phyloP scores from a whole-genome alignment of 73 alveolate species.

The Paraurostyla sp. region DNA sequence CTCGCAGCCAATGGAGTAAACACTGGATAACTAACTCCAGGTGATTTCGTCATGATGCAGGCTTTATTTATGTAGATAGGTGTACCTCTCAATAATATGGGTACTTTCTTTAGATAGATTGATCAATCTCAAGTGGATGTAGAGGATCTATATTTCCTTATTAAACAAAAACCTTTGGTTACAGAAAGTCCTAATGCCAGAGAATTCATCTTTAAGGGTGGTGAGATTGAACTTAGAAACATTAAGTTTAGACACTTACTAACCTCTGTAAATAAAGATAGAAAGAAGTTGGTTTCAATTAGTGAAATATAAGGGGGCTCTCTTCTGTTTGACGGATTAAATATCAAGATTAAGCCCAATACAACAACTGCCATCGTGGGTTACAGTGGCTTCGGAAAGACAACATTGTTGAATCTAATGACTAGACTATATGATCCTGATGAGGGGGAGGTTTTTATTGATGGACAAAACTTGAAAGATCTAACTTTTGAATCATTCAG shows the following conservation, averaged over 20 bases:
- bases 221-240: slow-evolving; percentile 79
- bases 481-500: slow-evolving; percentile 84
- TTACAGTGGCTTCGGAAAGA: slow-evolving; percentile 90
- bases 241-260: slow-evolving; percentile 69
- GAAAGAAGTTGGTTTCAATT: neutral
- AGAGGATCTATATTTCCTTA: slow-evolving; percentile 79
- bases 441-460: slow-evolving; percentile 80
- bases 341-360: slow-evolving; percentile 74
- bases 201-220: slow-evolving; percentile 76
- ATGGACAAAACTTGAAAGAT: slow-evolving; percentile 81
- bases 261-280: neutral
- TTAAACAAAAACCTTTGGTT: slow-evolving; percentile 75
- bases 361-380: slow-evolving; percentile 91
- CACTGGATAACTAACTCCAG: slow-evolving; percentile 87
- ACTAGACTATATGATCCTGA: slow-evolving; percentile 73
- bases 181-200: slow-evolving; percentile 82
- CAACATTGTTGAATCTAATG: slow-evolving; percentile 84
- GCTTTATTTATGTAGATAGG: slow-evolving; percentile 84
- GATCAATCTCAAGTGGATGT: slow-evolving; percentile 87
- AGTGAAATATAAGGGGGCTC: neutral
- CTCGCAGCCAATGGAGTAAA: slow-evolving; percentile 83
- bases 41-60: slow-evolving; percentile 90
- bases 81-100: slow-evolving; percentile 85
- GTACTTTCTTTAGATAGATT: slow-evolving; percentile 87
- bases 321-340: slow-evolving; percentile 67